These are phyloP conservation scores for Volvox carteri DNA, from an alignment of 163 green algal species.

Conservation along the genomic window DNA sequence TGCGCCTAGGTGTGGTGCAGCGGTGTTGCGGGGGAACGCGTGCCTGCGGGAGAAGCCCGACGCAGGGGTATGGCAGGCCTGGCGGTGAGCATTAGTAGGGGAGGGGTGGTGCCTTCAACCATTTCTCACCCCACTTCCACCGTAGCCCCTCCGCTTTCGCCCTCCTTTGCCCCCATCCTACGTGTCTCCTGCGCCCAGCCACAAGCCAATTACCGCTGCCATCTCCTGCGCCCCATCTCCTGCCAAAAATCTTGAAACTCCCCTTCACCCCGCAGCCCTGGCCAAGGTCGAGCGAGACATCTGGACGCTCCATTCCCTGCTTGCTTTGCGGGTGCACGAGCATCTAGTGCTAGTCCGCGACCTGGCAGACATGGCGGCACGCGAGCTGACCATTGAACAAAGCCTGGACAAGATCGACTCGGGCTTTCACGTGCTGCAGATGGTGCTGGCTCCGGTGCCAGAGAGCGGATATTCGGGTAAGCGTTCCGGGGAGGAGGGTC, in stretches of 20 bases:
- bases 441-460: slow-evolving; percentile 41
- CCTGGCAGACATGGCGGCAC: slow-evolving; percentile 77
- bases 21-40: no score
- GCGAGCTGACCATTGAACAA: slow-evolving; percentile 77
- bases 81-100: no score
- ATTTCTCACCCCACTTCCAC: no score
- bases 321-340: slow-evolving; percentile 65
- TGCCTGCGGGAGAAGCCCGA: no score
- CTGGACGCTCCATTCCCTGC: slow-evolving; percentile 60
- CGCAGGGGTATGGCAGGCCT: no score
- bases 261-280: slow-evolving; percentile 7
- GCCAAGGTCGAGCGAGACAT: slow-evolving; percentile 48
- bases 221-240: not conserved
- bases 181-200: no score
- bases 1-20: no score
- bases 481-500: not conserved
- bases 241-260: no score
- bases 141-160: not conserved
- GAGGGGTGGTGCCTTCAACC: no score
- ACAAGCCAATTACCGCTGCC: not conserved
- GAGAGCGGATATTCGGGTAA: slow-evolving; percentile 54
- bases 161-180: not conserved
- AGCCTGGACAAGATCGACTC: slow-evolving; percentile 79
- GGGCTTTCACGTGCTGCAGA: slow-evolving; percentile 30
- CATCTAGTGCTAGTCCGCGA: slow-evolving; percentile 76